Evolutionary conservation across 208 protist genomes (phyloP).

Genomic region (Crithidia sp.): DNA sequence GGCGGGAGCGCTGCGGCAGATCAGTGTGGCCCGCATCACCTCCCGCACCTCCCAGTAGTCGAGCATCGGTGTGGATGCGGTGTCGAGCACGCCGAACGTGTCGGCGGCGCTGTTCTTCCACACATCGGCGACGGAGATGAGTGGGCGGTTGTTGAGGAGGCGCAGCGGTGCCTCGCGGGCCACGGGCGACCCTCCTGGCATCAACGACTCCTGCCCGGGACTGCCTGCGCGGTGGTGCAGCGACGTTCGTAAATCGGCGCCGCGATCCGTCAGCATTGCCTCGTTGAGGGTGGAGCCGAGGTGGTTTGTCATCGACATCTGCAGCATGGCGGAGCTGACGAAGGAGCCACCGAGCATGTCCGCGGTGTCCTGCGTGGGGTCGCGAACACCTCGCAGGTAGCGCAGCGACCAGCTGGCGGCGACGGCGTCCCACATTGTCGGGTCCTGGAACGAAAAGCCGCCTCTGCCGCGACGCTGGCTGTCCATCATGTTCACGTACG

Average conservation of each 20-base stretch:
- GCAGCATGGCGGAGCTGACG: constrained; percentile 1
- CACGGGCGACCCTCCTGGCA: neutral
- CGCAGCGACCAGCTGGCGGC: constrained; percentile 33
- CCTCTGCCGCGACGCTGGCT: constrained; percentile 16
- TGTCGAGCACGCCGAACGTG: constrained; percentile 29
- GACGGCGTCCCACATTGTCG: constrained; percentile 40
- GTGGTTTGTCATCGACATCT: constrained; percentile 18
- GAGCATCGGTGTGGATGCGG: constrained; percentile 30
- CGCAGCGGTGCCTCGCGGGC: constrained; percentile 6
- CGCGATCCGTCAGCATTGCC: constrained; percentile 9
- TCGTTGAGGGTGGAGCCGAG: constrained; percentile 14
- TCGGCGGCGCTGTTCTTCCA: constrained; percentile 26
- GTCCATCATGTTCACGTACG: constrained; percentile 27
- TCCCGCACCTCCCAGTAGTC: constrained; percentile 79
- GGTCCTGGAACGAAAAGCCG: constrained; percentile 32
- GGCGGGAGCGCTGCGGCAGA: constrained; percentile 64
- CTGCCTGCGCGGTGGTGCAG: neutral
- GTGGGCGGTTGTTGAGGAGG: constrained; percentile 33
- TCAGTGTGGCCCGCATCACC: constrained; percentile 61
- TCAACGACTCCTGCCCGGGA: constrained; percentile 5
- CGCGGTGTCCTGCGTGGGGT: constrained; percentile 1
- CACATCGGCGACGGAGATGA: constrained; percentile 22
- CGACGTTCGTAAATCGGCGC: neutral
- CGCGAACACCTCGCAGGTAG: constrained; percentile 21
- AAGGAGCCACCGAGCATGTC: constrained; percentile 21